Conservation (phyloP, 2,329 filamentous ascomycete species). For the Diplodia corticola region DNA sequence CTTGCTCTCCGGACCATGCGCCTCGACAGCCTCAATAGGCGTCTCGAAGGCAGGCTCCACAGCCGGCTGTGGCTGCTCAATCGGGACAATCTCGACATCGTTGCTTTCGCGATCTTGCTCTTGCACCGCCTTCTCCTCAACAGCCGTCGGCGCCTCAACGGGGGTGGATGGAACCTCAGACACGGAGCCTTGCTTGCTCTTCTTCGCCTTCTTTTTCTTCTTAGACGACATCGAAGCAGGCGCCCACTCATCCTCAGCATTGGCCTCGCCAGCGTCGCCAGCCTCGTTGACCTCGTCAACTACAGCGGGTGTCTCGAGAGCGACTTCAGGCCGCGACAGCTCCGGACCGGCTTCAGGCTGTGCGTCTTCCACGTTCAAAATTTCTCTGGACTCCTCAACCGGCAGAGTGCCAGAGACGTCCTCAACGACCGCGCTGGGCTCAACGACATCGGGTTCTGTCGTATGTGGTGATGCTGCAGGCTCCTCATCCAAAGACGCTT, state of each 20-base stretch:
- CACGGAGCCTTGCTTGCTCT: conserved; percentile 27
- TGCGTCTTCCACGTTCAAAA: neutral
- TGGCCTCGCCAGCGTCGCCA: conserved; percentile 4
- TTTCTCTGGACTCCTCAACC: neutral
- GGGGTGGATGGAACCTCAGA: neutral
- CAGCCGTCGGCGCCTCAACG: neutral
- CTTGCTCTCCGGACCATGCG: neutral
- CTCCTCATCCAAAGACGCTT: conserved; percentile 19
- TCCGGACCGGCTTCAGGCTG: neutral
- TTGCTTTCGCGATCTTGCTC: neutral
- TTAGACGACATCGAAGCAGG: neutral
- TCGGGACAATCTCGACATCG: neutral
- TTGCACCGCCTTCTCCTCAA: neutral
- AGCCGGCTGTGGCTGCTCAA: neutral
- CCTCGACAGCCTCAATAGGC: neutral
- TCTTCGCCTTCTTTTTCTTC: conserved; percentile 31
- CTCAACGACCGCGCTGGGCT: neutral
- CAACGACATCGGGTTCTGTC: neutral
- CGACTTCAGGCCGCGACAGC: neutral
- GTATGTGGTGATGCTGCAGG: neutral
- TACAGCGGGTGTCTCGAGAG: neutral
- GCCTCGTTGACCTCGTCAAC: neutral
- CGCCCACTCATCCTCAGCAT: conserved; percentile 6
- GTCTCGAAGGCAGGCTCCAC: neutral
- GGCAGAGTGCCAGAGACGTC: neutral